Base-by-base conservation (phyloP, 768 basidiomycete species). In the Rhodosporidiobolus sp. region DNA sequence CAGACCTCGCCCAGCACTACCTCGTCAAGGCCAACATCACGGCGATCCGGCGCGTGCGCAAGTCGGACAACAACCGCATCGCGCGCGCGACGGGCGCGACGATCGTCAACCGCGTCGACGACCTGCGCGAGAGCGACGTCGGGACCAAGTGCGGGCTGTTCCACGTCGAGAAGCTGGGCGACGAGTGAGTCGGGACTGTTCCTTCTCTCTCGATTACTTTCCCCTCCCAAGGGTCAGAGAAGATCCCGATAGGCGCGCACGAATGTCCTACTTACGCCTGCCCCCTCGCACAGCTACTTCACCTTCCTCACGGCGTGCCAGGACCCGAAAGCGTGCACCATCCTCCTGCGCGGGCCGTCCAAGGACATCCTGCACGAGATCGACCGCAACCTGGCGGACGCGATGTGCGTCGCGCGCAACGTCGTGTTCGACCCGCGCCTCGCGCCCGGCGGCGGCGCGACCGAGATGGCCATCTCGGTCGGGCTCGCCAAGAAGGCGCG, bases 351-450 rank as follows among this genome's bases (percentile, higher is more conserved):
- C 53, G 94, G 96, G 3, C 96, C 96, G 0, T 95, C 93, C 4
- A 99, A 98, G 82, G 96, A 98, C 79, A 93, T 98, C 77, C 85
- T 99, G 60, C 96, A 97, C 81, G 96, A 98, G 83, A 92, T 98
- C 77, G 96, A 98, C 81, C 88, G 95, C 62, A 99, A 98, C 82
- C 86, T 98, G 43, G 92, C 93, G 3, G 96, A 99, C 77, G 96
- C 95, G 46, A 97, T 99, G 90, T 88, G 89, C 49, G 94, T 98
- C 66, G 95, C 95, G 5, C 88, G 95, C 34, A 99, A 98, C 79
- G 94, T 93, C 55, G 89, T 96, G 73, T 97, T 98, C 83, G 91
- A 97, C 83, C 96, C 96, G 6, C 82, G 85, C 10, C 87, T 99
- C n/a, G 90, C 90, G 0, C 95, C 95, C 0, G 95, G 95, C 12